Conservation (phyloP, 2,329 filamentous ascomycete species). For the Dendryphion nanum region DNA sequence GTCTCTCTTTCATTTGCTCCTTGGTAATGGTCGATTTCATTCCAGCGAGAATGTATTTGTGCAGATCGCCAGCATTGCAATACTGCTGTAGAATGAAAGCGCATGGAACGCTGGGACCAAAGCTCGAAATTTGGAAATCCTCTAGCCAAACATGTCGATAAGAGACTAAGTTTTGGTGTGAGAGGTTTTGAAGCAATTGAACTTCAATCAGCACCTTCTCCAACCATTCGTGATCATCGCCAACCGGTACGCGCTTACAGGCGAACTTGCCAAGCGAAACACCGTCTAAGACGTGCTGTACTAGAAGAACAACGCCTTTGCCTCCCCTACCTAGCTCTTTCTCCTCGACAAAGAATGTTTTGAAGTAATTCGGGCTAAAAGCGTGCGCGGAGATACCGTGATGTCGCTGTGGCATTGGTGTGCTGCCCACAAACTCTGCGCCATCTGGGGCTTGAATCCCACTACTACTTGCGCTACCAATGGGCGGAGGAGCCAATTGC, state of each 20-base stretch:
- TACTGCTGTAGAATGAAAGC: conserved; percentile 98
- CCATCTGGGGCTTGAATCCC: conserved; percentile 46
- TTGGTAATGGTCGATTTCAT: conserved; percentile 63
- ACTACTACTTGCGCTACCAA: conserved; percentile 19
- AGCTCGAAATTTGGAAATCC: conserved; percentile 75
- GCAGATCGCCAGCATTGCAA: conserved; percentile 89
- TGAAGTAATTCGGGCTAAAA: conserved; percentile 91
- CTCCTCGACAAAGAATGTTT: conserved; percentile 89
- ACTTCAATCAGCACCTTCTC: conserved; percentile 94
- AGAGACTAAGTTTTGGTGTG: conserved; percentile 91
- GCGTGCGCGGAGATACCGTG: conserved; percentile 81
- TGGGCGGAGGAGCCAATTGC: conserved; percentile 39
- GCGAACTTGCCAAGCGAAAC: conserved; percentile 88
- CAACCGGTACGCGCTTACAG: conserved; percentile 92
- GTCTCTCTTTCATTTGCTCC: conserved; percentile 83
- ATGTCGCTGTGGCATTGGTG: conserved; percentile 38
- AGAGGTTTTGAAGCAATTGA: conserved; percentile 84
- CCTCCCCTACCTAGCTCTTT: conserved; percentile 82
- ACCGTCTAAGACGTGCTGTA: conserved; percentile 86
- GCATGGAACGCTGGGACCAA: conserved; percentile 88
- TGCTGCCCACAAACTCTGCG: conserved; percentile 49
- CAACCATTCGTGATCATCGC: conserved; percentile 91
- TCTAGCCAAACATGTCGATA: conserved; percentile 98
- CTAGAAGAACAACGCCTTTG: conserved; percentile 92
- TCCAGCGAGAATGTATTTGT: conserved; percentile 78